Evolutionary conservation across 495 filamentous ascomycete species (phyloP), one percentile per base, ranked within the genome.

Genomic region (Evernia prunastri): DNA sequence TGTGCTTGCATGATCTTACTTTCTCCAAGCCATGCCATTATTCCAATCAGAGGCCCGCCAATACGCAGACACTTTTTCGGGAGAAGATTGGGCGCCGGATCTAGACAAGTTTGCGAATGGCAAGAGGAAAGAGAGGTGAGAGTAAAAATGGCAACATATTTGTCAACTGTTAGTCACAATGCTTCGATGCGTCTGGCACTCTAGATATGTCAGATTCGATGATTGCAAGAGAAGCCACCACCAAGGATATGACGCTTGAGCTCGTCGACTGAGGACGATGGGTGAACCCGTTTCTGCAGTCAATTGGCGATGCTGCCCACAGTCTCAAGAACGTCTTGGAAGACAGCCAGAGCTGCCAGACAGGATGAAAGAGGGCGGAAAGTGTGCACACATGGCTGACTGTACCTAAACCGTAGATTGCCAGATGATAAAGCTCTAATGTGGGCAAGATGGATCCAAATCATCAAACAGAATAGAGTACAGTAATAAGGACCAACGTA

Each of bases 1-100:
- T 31, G 23, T 63, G 31, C 60, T 40, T 63, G 54, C 18, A 43
- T 63, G 39, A 39, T 42, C 60, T 56, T 63, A 23, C 49, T 56
- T 31, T 12, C 36, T 62, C 25, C 7, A 42, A 51, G 29, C 12
- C n/a, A 59, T 35, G 56, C 33, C 35, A 58, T 11, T 9, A 27
- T 39, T 49, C 51, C 27, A 11, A 33, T 20, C 7, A 20, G 51
- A 54, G 17, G 29, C 27, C 29, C 51, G 15, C 33, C 51, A 15
- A 31, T 54, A 35, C 29, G 51, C 51, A 33, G 17, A 54, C 51
- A 54, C 15, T 33, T 17, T 10, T 54, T 54, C 20, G 51, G 29
- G 51, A 20, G 33, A n/a, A 20, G 51, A 33, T 33, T 54, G 29
- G 7, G 4, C 33, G 29, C 51, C 29, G 27, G 33, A 31, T 54